phyloP scores from a whole-genome alignment of 2,329 filamentous ascomycete species.

The Arthrocladium fulminans region DNA sequence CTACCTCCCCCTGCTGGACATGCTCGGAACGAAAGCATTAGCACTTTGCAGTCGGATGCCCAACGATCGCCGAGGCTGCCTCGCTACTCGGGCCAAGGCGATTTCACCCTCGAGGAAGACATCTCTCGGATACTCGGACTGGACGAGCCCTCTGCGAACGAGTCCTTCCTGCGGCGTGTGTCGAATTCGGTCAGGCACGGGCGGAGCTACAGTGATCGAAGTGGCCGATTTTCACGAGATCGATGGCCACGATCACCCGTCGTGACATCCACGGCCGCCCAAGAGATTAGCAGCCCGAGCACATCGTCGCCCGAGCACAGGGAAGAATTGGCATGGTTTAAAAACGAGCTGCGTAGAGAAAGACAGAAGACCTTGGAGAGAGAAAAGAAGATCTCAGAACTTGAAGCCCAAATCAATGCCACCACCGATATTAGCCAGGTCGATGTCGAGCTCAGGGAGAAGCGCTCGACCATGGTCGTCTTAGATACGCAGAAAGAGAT shows the following conservation, averaged over 20 bases:
- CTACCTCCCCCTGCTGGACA: conserved; percentile 41
- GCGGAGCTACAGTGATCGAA: conserved; percentile 70
- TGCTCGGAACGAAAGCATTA: conserved; percentile 42
- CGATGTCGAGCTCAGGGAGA: conserved; percentile 81
- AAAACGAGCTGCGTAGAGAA: conserved; percentile 67
- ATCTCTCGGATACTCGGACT: conserved; percentile 79
- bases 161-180: conserved; percentile 75
- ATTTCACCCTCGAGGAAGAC: conserved; percentile 92
- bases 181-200: conserved; percentile 93
- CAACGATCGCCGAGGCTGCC: conserved; percentile 59
- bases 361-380: conserved; percentile 79
- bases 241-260: conserved; percentile 62
- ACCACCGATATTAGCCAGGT: conserved; percentile 60
- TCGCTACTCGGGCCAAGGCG: conserved; percentile 66
- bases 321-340: conserved; percentile 58
- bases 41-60: conserved; percentile 32
- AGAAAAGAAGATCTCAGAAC: conserved; percentile 75
- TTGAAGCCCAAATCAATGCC: conserved; percentile 52
- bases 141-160: conserved; percentile 56
- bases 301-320: conserved; percentile 47
- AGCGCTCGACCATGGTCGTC: conserved; percentile 89
- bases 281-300: conserved; percentile 65
- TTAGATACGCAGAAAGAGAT: conserved; percentile 92
- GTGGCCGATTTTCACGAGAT: conserved; percentile 49
- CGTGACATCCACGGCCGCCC: conserved; percentile 29